Conservation (phyloP, 129 eudicot genomes). For the Flaveria brownii region DNA sequence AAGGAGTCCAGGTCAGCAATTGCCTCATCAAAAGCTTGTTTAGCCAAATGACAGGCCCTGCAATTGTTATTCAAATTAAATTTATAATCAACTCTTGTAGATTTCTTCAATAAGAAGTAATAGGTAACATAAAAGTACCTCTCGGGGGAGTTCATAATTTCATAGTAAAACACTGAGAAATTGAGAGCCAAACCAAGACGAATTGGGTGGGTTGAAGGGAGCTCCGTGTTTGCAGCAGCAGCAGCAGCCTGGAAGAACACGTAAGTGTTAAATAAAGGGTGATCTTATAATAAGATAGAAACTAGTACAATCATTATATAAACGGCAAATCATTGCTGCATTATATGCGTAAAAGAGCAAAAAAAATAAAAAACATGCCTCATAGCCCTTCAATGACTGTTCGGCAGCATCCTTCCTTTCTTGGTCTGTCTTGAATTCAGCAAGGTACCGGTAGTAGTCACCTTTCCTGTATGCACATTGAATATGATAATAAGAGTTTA, state of each 20-base stretch:
- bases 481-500: conserved; percentile 6
- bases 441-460: conserved; percentile 93
- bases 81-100: not conserved
- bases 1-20: conserved; percentile 92
- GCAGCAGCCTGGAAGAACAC: conserved; percentile 71
- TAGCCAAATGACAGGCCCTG: conserved; percentile 99
- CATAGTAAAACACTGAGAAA: conserved; percentile 97
- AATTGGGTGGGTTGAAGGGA: conserved; percentile 97
- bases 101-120: not conserved
- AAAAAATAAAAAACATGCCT: conserved; percentile 52
- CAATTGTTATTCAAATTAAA: conserved; percentile 18
- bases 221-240: conserved; percentile 82
- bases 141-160: conserved; percentile 95
- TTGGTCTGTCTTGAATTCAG: conserved; percentile 86
- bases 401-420: conserved; percentile 91
- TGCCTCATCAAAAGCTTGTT: conserved; percentile 99
- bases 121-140: conserved; percentile 43
- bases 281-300: not conserved
- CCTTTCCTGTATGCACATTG: conserved; percentile 70
- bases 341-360: not conserved
- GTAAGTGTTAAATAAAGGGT: not conserved
- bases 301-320: not conserved
- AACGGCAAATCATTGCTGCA: not conserved
- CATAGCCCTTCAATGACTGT: conserved; percentile 84
- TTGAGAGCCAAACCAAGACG: conserved; percentile 97